A percentile compares a stretch with the other conserved stretches of the same genome.
These are phyloP conservation scores for Fusarium tupiense DNA, from an alignment of 2,329 filamentous ascomycete species.

Conservation along the genomic window DNA sequence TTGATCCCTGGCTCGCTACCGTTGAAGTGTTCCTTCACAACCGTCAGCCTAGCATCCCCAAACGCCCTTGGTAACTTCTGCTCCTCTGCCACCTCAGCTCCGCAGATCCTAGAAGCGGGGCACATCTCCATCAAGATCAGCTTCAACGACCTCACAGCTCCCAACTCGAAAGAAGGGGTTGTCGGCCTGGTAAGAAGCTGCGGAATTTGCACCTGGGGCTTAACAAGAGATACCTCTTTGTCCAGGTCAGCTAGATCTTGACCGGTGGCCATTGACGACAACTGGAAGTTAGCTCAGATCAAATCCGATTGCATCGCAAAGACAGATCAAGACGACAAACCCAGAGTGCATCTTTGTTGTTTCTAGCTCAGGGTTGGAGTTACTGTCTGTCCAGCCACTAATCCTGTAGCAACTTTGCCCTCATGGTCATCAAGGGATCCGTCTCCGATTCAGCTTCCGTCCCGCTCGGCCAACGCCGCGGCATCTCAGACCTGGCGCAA, in stretches of 20 bases:
- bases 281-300: background rate
- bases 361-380: slow-evolving; percentile 25
- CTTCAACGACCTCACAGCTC: slow-evolving; percentile 22
- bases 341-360: slow-evolving; percentile 6
- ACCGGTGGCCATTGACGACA: slow-evolving; percentile 9
- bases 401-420: slow-evolving; percentile 49
- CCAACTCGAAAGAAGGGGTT: slow-evolving; percentile 11
- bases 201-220: background rate
- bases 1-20: slow-evolving; percentile 26
- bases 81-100: slow-evolving; percentile 31
- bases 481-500: slow-evolving; percentile 63
- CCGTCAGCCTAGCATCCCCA: slow-evolving; percentile 13
- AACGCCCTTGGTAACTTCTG: slow-evolving; percentile 18
- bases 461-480: slow-evolving; percentile 68
- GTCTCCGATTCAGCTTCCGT: slow-evolving; percentile 55
- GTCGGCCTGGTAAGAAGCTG: slow-evolving; percentile 7
- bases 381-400: slow-evolving; percentile 29
- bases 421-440: slow-evolving; percentile 63
- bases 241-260: background rate
- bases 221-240: background rate
- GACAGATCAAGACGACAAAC: background rate
- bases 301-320: slow-evolving; percentile 5
- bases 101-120: slow-evolving; percentile 39
- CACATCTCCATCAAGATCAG: slow-evolving; percentile 26
- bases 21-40: slow-evolving; percentile 14